These are phyloP conservation scores for Epichloe bromicola DNA, from an alignment of 2,329 filamentous ascomycete genomes.

Conservation along the genomic window DNA sequence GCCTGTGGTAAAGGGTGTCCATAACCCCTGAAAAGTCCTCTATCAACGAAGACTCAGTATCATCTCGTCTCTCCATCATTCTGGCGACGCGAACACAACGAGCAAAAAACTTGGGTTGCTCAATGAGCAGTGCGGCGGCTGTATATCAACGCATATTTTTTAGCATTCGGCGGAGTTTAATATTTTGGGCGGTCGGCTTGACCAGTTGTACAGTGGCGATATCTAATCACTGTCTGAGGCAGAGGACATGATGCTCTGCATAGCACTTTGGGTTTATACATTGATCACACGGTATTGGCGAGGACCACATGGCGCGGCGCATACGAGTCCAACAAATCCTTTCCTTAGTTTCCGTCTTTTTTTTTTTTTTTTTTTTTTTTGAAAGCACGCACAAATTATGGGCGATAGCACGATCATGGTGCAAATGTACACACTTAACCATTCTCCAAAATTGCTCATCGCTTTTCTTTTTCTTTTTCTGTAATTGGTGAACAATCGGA, in stretches of 20 bases:
- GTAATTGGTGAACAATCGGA: not conserved
- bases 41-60: conserved; percentile 8
- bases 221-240: not conserved
- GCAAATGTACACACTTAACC: not conserved
- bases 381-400: not conserved
- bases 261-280: not conserved
- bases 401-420: not conserved
- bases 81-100: conserved; percentile 7
- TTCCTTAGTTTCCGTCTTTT: not conserved
- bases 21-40: not conserved
- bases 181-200: conserved; percentile 13
- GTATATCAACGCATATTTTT: conserved; percentile 13
- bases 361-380: not conserved
- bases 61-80: not conserved
- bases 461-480: not conserved
- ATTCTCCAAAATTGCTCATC: not conserved
- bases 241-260: not conserved
- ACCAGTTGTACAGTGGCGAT: conserved; percentile 11
- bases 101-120: not conserved
- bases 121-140: conserved; percentile 5
- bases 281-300: conserved; percentile 1
- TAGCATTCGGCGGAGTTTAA: conserved; percentile 24
- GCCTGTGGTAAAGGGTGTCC: conserved; percentile 29
- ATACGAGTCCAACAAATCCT: not conserved
- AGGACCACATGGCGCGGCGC: not conserved